Base-by-base conservation (phyloP, 2,329 filamentous ascomycete species). In the Cryphonectria carpinicola region DNA sequence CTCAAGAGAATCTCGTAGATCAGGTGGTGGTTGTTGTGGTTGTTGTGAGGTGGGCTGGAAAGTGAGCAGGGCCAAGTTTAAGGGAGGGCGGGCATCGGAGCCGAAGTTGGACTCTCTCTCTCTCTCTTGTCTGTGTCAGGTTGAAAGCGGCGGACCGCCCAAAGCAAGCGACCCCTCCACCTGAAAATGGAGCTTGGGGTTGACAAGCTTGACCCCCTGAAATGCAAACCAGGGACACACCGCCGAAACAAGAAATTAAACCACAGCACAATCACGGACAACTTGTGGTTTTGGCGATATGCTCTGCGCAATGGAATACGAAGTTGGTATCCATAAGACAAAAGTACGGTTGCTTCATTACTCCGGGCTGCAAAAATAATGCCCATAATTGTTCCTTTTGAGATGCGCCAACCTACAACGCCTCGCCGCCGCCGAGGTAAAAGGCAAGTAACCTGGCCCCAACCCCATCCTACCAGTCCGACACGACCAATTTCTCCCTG, bases 401-500 rank as follows among this genome's bases (percentile, higher is more conserved):
- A 14, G 37, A 25, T 41, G 37, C 37, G 35, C 37, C 28, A 54
- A n/a, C 35, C 19, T 41, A 7, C n/a, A 70, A 66, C 68, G 68
- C 68, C 68, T 70, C 46, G 63, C 56, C 68, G 39, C 28, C 14
- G 37, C 32, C 25, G 8, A 8, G 17, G 11, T 5, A n/a, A 46
- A 13, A 19, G 61, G 39, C 37, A 25, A 17, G 35, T 39, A 19
- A 3, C 32, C 56, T 39, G 37, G 37, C 37, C 37, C 10, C 10
- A 39, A 61, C 43, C n/a, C n/a, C 52, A n/a, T 58, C 32, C 56
- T 35, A 70, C 56, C 68, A 43, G 54, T 39, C 69, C 63, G 76
- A 78, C 69, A 78, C 77, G 61, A 78, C 74, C 70, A 79, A 52
- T 73, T 79, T 79, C 58, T 82, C 81, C 75, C 87, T 84, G 74